Evolutionary conservation across 164 flowering plant genomes (phyloP), one percentile per base, ranked within the genome.

Genomic region (Berberis thunbergii): DNA sequence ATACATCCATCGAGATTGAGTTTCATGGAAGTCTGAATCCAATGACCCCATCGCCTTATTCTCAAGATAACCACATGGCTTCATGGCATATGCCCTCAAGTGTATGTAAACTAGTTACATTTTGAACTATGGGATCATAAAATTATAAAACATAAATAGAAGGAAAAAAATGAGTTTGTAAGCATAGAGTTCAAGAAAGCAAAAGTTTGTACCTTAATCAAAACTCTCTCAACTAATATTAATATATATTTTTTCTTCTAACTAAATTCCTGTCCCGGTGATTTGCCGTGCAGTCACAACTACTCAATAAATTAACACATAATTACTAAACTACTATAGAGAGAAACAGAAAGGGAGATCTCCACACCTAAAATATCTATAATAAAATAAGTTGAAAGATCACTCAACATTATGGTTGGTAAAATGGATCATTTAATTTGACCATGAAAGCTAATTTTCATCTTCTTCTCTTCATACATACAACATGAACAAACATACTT

Each of bases 221-320:
- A 73, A 26, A 26, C 26, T 26, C 26, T 70, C 69, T 12, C 69
- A 66, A 66, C 69, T 50, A 39, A 66, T 59, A 26, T 26, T 26
- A 26, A 26, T 26, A 26, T 26, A 8, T 59, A 52, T n/a, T 11
- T 41, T 59, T 43, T 59, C 49, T 9, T 59, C 43, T 10, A 52
- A 52, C 54, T 52, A 52, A 52, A 52, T 52, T 52, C 54, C 54
- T 52, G 38, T 60, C 45, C 63, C 59, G 6, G 5, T 59, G 48
- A 50, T 59, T n/a, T 66, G 69, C 69, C 69, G 69, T 66, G 69
- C 62, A 54, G 64, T 62, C 64, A 52, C 56, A 62, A 49, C 64
- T 62, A 62, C 64, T 61, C 64, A 10, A 39, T 48, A 4, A 43
- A 9, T 49, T 61, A 48, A 39, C 7, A 26, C 43, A 8, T 40